Percentiles rank a stretch among this genome's conserved stretches.
Conservation (phyloP, 179 eudicot species). For the Beta macrorhiza region DNA sequence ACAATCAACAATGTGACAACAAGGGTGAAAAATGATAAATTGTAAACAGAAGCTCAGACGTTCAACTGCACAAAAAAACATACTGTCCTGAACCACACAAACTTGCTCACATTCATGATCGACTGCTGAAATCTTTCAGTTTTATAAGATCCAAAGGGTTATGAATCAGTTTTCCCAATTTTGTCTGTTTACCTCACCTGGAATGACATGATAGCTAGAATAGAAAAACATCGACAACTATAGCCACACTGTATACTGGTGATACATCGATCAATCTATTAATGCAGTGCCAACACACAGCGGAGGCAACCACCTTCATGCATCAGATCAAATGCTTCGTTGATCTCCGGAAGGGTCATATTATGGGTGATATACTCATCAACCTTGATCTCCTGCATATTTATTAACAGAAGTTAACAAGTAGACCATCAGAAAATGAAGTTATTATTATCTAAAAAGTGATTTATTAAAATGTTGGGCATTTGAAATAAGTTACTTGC, state of each 20-base stretch:
- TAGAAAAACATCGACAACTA: conserved; percentile 7
- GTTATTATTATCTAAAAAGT: neutral
- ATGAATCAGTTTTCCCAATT: neutral
- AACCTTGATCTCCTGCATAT: conserved; percentile 85
- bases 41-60: neutral
- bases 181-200: neutral
- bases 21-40: too few relatives aligned
- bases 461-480: neutral
- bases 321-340: conserved; percentile 84
- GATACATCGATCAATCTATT: conserved; percentile 4
- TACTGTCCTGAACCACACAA: neutral
- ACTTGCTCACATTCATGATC: neutral
- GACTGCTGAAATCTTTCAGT: neutral
- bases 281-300: conserved; percentile 50
- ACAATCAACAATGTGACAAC: too few relatives aligned
- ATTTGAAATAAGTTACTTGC: conserved; percentile 30
- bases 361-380: conserved; percentile 91
- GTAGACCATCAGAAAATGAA: neutral
- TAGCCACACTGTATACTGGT: neutral
- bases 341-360: conserved; percentile 68
- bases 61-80: neutral
- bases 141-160: conserved; percentile 6
- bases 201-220: neutral
- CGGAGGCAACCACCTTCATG: conserved; percentile 90
- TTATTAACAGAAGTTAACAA: neutral